Conservation (phyloP, 805 yeast species). For the Saccharomycopsis malanga region DNA sequence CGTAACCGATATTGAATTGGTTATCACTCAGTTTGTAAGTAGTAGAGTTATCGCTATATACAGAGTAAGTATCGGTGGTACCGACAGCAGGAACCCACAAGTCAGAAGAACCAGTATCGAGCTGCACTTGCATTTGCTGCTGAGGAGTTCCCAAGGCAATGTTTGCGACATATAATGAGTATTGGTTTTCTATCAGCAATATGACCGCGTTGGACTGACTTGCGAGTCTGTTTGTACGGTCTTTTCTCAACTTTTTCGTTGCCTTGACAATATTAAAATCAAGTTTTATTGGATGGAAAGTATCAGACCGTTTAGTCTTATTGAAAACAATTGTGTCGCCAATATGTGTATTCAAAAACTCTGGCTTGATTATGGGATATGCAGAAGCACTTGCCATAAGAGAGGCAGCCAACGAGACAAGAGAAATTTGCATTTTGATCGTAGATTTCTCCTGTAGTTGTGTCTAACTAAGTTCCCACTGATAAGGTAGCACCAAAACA, state of each 20-base stretch:
- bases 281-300: conserved; percentile 8
- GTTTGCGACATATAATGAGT: conserved; percentile 39
- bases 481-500: too few species aligned
- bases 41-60: neutral
- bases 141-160: conserved; percentile 49
- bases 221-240: too few species aligned
- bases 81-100: conserved; percentile 43
- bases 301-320: too few species aligned
- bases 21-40: neutral
- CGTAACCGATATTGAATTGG: conserved; percentile 9
- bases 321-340: too few species aligned
- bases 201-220: conserved; percentile 8
- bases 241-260: too few species aligned
- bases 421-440: neutral
- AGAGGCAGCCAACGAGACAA: neutral
- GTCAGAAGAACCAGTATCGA: conserved; percentile 79
- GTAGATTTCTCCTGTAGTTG: too few species aligned
- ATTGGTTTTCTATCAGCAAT: conserved; percentile 28
- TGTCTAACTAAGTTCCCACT: too few species aligned
- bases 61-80: neutral
- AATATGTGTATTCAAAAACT: too few species aligned
- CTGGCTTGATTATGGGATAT: too few species aligned
- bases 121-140: conserved; percentile 44
- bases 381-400: too few species aligned
- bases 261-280: conserved; percentile 11